These are phyloP conservation scores for Sclerotinia glacialis DNA, from an alignment of 2,329 filamentous ascomycete genomes.

Conservation along the genomic window DNA sequence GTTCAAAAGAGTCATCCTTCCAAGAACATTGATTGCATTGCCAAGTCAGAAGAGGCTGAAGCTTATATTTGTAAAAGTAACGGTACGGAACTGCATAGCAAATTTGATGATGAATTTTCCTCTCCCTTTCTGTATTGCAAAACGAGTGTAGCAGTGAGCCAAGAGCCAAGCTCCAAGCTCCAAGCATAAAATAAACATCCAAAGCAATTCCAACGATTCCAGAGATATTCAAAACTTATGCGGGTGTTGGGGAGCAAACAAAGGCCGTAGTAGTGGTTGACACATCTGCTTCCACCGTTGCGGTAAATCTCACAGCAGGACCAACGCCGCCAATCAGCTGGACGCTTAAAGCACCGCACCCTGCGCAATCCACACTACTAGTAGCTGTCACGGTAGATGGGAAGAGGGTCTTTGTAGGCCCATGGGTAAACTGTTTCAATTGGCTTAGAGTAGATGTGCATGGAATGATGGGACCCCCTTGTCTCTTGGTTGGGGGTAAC, in stretches of 20 bases:
- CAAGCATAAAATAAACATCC: background rate
- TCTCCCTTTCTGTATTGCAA: background rate
- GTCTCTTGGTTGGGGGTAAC: constrained; percentile 4
- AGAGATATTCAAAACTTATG: background rate
- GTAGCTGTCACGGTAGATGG: constrained; percentile 13
- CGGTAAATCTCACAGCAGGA: constrained; percentile 10
- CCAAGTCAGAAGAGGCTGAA: background rate
- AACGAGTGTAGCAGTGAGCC: background rate
- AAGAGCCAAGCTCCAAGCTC: too few species aligned
- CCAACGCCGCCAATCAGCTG: constrained; percentile 14
- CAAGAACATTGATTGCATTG: background rate
- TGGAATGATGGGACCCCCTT: background rate
- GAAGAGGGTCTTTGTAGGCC: constrained; percentile 11
- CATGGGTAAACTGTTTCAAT: background rate
- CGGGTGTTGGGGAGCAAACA: background rate
- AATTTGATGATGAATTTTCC: background rate
- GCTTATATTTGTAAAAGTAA: background rate
- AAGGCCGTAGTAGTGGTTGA: constrained; percentile 10
- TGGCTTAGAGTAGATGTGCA: constrained; percentile 13
- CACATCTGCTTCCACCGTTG: constrained; percentile 11
- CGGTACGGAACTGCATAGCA: background rate
- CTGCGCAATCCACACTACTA: constrained; percentile 17
- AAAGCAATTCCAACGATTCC: background rate
- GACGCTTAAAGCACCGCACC: constrained; percentile 10
- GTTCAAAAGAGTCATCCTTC: background rate